Conservation (phyloP, 768 basidiomycete genomes). For the Hypholoma fasciculare region DNA sequence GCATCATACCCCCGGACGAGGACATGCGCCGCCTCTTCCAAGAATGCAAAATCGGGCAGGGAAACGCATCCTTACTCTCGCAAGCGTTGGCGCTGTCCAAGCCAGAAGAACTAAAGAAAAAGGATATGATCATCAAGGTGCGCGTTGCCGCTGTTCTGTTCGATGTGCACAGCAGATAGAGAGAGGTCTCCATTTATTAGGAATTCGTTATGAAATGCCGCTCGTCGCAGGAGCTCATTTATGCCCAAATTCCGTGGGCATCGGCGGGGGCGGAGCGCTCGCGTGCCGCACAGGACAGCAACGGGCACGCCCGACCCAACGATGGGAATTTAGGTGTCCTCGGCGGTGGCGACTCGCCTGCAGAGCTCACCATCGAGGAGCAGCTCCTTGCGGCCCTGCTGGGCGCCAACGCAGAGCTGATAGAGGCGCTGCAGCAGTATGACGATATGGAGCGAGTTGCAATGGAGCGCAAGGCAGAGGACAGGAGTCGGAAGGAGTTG, state of each 20-base stretch:
- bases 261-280: constrained; percentile 78
- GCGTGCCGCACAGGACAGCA: constrained; percentile 35
- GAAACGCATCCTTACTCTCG: constrained; percentile 75
- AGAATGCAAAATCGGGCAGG: constrained; percentile 81
- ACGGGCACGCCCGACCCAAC: constrained; percentile 17
- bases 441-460: constrained; percentile 77
- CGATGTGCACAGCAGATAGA: not conserved
- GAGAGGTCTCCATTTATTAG: constrained; percentile 35
- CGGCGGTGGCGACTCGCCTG: constrained; percentile 26
- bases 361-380: constrained; percentile 68
- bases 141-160: constrained; percentile 17
- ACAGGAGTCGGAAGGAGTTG: constrained; percentile 68
- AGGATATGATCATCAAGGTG: constrained; percentile 64
- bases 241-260: constrained; percentile 91
- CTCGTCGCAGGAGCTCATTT: constrained; percentile 81
- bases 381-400: constrained; percentile 72
- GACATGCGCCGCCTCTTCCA: constrained; percentile 82
- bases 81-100: constrained; percentile 70
- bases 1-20: constrained; percentile 72
- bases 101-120: constrained; percentile 67
- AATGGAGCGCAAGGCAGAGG: constrained; percentile 61
- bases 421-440: constrained; percentile 69
- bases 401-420: constrained; percentile 69
- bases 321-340: constrained; percentile 12
- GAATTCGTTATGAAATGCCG: constrained; percentile 83